Evolutionary conservation across 495 filamentous ascomycete genomes (phyloP).

Genomic region (Elaphomyces granulatus): DNA sequence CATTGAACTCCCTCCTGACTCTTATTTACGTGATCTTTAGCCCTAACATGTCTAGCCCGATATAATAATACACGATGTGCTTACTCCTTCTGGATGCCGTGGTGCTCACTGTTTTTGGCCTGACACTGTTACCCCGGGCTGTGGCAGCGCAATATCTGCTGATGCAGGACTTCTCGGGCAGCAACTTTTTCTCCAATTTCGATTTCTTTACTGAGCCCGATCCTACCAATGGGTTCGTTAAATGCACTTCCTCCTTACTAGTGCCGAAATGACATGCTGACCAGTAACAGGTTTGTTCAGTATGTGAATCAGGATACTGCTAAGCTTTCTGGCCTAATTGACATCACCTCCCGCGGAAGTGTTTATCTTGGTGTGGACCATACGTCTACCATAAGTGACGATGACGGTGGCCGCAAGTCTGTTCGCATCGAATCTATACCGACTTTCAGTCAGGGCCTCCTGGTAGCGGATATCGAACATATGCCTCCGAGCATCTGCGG

Average conservation of each 20-base stretch:
- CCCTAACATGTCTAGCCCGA: too few species aligned
- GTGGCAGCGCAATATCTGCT: too few species aligned
- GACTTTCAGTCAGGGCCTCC: slow-evolving; percentile 40
- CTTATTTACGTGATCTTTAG: too few species aligned
- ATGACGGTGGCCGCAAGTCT: slow-evolving; percentile 27
- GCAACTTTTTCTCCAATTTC: slow-evolving; percentile 35
- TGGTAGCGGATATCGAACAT: slow-evolving; percentile 45
- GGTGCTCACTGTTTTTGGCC: too few species aligned
- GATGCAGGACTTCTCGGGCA: too few species aligned
- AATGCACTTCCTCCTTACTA: too few species aligned
- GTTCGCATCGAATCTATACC: slow-evolving; percentile 40
- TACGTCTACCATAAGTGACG: slow-evolving; percentile 18
- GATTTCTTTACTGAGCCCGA: slow-evolving; percentile 33
- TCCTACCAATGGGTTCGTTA: slow-evolving; percentile 30
- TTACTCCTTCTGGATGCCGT: too few species aligned
- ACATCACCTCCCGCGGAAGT: slow-evolving; percentile 16
- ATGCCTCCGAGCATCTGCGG: slow-evolving; percentile 43
- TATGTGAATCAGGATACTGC: slow-evolving; percentile 4
- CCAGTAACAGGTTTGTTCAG: too few species aligned
- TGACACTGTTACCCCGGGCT: too few species aligned
- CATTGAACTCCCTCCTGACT: too few species aligned
- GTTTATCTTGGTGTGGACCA: slow-evolving; percentile 35
- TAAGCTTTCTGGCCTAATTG: slow-evolving; percentile 6
- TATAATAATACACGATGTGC: too few species aligned
- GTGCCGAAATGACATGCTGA: too few species aligned